Evolutionary conservation across 169 alveolate genomes (phyloP), one percentile per base, ranked within the genome.

Genomic region (Plasmodium vivax): DNA sequence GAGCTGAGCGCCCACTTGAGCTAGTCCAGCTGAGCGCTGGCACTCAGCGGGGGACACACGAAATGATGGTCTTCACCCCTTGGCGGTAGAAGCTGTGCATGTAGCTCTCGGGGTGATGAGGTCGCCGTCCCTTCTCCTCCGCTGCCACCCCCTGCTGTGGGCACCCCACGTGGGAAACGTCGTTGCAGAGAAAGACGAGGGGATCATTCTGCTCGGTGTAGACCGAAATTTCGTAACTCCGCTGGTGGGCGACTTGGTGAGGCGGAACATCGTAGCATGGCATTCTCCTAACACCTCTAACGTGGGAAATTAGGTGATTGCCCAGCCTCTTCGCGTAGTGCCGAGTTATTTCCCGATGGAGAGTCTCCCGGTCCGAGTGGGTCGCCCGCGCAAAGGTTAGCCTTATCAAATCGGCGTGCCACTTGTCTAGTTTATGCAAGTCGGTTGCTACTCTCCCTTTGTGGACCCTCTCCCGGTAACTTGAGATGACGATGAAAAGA

Each of bases 401-500:
- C 38, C 51, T 73, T 38, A 84, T 14, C 14, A 43, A 45, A 73
- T 72, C 93, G 7, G 77, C 82, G 9, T 16, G 27, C 6, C 12
- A 84, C 9, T 43, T 84, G 36, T 43, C 56, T 30, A 84, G 14
- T 58, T 62, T 83, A 56, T 12, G 3, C 43, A 83, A 58, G 12
- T 72, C 23, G 12, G n/a, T 84, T 12, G 27, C 7, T n/a, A 72
- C 56, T 30, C 54, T 14, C 77, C 34, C 3, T 73, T 73, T 32
- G 36, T 71, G 51, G 30, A 73, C 27, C 56, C 16, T 36, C n/a
- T 71, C 80, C 54, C 23, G 8, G 23, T 27, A 32, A 34, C 54
- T 84, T 30, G 93, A 84, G 3, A 84, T 73, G 36, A 84, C 72
- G 12, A 71, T 56, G 73, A 84, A 84, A 27, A 72, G 43, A 73